Percentiles rank a stretch among this genome's conserved stretches.
Evolutionary conservation across 2,329 filamentous ascomycete genomes (phyloP).

Genomic region (Fusarium hainanense): DNA sequence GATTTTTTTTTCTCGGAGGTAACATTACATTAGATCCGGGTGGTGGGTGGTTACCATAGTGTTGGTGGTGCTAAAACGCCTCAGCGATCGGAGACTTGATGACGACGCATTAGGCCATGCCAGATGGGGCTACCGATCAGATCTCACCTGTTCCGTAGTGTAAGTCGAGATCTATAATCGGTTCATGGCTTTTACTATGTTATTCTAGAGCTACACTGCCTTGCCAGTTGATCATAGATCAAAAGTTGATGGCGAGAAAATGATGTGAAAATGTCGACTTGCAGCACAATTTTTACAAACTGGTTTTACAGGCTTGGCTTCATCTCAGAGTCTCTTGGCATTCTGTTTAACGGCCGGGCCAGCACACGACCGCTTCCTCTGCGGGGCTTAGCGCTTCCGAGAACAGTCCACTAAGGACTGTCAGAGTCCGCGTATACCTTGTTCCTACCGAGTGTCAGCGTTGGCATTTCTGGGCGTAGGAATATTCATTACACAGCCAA

Average conservation of each 20-base stretch:
- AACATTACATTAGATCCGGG: neutral
- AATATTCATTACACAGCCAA: conserved; percentile 26
- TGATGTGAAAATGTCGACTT: neutral
- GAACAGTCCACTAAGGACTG: conserved; percentile 6
- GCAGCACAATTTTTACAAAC: neutral
- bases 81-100: conserved; percentile 7
- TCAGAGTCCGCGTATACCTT: neutral
- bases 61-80: conserved; percentile 3
- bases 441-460: neutral
- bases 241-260: neutral
- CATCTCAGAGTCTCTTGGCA: conserved; percentile 31
- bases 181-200: neutral
- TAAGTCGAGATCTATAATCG: conserved; percentile 7
- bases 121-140: conserved; percentile 20
- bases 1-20: neutral
- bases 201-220: neutral
- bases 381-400: conserved; percentile 24
- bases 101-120: conserved; percentile 23
- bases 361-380: conserved; percentile 34
- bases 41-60: neutral
- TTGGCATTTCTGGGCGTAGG: conserved; percentile 26
- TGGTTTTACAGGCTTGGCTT: conserved; percentile 34
- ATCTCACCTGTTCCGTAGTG: conserved; percentile 1
- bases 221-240: neutral
- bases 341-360: neutral